These are phyloP conservation scores for Leptographium flavum DNA, from an alignment of 2,329 filamentous ascomycete species.

Conservation along the genomic window DNA sequence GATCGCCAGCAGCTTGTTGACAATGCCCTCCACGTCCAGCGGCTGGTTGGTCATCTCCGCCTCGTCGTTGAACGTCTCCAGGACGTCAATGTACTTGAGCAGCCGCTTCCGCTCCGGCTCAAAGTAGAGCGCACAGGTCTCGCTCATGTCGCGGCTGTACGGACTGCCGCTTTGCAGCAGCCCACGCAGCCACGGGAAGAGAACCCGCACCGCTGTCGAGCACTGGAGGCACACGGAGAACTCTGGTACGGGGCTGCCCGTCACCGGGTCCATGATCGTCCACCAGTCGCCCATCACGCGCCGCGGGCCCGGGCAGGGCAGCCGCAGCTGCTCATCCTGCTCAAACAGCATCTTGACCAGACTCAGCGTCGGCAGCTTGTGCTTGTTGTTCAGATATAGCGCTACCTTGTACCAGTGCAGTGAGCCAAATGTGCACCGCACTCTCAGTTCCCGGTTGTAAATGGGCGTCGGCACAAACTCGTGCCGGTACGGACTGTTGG, in stretches of 20 bases:
- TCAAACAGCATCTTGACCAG: conserved; percentile 56
- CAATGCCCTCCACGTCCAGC: conserved; percentile 46
- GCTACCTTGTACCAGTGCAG: conserved; percentile 72
- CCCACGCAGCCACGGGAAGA: conserved; percentile 59
- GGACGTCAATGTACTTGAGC: conserved; percentile 42
- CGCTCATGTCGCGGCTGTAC: conserved; percentile 28
- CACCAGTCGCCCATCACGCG: conserved; percentile 55
- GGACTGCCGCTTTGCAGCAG: conserved; percentile 44
- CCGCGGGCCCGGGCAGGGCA: conserved; percentile 42
- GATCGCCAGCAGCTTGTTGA: conserved; percentile 47
- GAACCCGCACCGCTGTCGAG: conserved; percentile 52
- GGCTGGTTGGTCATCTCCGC: conserved; percentile 28
- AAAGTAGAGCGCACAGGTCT: conserved; percentile 57
- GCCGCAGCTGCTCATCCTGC: conserved; percentile 36
- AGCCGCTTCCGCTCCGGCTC: conserved; percentile 37
- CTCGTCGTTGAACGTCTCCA: conserved; percentile 42
- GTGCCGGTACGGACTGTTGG: conserved; percentile 49
- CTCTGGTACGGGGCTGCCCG: conserved; percentile 46
- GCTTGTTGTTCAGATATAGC: conserved; percentile 65
- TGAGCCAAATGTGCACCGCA: conserved; percentile 66
- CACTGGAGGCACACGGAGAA: conserved; percentile 69
- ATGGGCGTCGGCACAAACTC: conserved; percentile 49
- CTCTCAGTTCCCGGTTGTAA: conserved; percentile 39
- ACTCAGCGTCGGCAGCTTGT: conserved; percentile 48
- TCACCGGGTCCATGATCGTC: conserved; percentile 55